Percentiles rank a stretch among this genome's conserved stretches.
Evolutionary conservation across 345 rosid species (phyloP).

Genomic region (Arabis hirsuta): DNA sequence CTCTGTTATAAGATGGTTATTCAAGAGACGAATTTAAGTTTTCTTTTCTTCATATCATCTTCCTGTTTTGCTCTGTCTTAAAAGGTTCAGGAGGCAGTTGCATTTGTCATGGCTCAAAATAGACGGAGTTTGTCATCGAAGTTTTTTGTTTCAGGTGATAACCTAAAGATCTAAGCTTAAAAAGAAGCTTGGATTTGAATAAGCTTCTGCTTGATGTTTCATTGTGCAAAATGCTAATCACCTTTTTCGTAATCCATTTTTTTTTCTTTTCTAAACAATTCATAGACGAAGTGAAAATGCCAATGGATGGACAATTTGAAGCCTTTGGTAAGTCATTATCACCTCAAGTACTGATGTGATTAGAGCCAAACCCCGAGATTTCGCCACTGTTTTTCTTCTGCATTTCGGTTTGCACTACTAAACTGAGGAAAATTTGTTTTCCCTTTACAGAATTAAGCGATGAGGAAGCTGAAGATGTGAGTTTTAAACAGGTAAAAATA

Average conservation of each 20-base stretch:
- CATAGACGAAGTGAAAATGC: conserved; percentile 67
- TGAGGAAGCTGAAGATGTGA: conserved; percentile 80
- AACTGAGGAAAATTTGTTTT: background rate
- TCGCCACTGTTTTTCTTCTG: background rate
- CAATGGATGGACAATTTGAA: conserved; percentile 70
- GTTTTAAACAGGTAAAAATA: conserved; percentile 80
- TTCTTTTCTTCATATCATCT: background rate
- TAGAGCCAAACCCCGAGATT: conserved; percentile 3
- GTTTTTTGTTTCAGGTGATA: conserved; percentile 50
- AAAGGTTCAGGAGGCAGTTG: conserved; percentile 66
- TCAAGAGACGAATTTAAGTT: background rate
- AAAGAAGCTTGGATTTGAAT: background rate
- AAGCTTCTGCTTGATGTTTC: conserved; percentile 15
- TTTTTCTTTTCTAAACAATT: conserved; percentile 15
- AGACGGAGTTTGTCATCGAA: conserved; percentile 53
- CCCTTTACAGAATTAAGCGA: conserved; percentile 66
- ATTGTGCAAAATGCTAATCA: background rate
- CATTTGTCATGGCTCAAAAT: conserved; percentile 74
- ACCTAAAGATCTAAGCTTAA: conserved; percentile 14
- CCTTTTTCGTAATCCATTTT: conserved; percentile 21
- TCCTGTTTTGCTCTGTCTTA: conserved; percentile 18
- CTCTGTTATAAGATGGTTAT: background rate
- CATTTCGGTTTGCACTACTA: background rate
- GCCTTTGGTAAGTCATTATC: conserved; percentile 65
- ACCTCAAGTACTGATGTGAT: conserved; percentile 20